A percentile compares a stretch with the other conserved stretches of the same genome.
These are phyloP conservation scores for Albatrellus ellisii DNA, from an alignment of 768 basidiomycete species.

Conservation along the genomic window DNA sequence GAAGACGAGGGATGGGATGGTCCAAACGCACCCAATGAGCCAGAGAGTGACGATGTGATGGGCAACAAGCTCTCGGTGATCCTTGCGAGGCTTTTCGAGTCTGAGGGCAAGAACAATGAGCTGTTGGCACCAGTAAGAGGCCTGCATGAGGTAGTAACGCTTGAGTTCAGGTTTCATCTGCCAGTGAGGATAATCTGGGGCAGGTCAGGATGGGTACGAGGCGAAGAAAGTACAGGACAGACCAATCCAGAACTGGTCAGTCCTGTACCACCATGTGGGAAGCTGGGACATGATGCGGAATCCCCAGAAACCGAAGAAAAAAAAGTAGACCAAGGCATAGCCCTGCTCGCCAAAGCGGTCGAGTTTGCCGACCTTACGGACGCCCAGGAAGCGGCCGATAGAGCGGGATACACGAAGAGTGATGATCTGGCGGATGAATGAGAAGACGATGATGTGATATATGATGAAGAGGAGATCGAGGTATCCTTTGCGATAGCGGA, in stretches of 20 bases:
- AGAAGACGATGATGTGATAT: constrained; percentile 82
- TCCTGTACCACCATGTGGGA: constrained; percentile 80
- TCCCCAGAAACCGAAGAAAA: constrained; percentile 59
- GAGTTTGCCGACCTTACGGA: constrained; percentile 53
- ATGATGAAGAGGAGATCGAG: constrained; percentile 68
- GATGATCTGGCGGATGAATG: constrained; percentile 70
- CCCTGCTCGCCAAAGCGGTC: constrained; percentile 86
- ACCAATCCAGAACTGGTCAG: constrained; percentile 80
- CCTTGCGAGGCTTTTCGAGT: constrained; percentile 91
- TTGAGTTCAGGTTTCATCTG: constrained; percentile 79
- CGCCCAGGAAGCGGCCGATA: constrained; percentile 56
- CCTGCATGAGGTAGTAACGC: constrained; percentile 87
- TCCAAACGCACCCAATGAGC: constrained; percentile 68
- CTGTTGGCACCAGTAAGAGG: constrained; percentile 92
- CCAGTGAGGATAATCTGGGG: constrained; percentile 76
- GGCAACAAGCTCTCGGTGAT: constrained; percentile 72
- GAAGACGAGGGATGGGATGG: not conserved
- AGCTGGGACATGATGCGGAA: constrained; percentile 67
- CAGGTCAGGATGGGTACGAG: not conserved
- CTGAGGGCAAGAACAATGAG: constrained; percentile 70
- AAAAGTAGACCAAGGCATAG: constrained; percentile 78
- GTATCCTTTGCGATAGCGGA: constrained; percentile 59
- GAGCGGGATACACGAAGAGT: constrained; percentile 53
- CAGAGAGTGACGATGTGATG: constrained; percentile 94
- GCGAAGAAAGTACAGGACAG: constrained; percentile 8